A percentile compares a stretch with the other conserved stretches of the same genome.
Conservation (phyloP, 2,329 filamentous ascomycete species). For the Xylariaceae sp. region DNA sequence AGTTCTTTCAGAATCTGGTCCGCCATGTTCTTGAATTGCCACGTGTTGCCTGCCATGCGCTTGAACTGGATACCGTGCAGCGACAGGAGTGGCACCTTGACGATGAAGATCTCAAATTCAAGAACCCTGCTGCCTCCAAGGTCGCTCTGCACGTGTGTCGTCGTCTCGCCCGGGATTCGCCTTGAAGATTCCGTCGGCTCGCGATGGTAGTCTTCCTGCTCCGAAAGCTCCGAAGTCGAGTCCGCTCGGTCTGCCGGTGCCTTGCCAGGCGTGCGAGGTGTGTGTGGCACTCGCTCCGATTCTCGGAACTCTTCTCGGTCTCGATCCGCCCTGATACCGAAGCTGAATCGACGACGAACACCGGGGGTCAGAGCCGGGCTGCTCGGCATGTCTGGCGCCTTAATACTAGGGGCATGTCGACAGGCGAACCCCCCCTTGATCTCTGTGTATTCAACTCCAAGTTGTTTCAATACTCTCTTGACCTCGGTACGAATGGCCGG, state of each 20-base stretch:
- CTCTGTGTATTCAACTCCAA: constrained; percentile 87
- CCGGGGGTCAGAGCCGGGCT: constrained; percentile 54
- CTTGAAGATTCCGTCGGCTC: constrained; percentile 49
- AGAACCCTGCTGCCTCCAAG: constrained; percentile 79
- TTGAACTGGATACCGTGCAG: constrained; percentile 98
- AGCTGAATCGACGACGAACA: constrained; percentile 78
- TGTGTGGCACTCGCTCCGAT: constrained; percentile 47
- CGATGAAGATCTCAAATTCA: constrained; percentile 93
- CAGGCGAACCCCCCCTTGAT: constrained; percentile 94
- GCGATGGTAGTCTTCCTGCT: constrained; percentile 62
- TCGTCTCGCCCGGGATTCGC: constrained; percentile 76
- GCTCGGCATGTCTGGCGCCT: constrained; percentile 59
- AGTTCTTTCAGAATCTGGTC: constrained; percentile 89
- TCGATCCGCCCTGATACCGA: constrained; percentile 64
- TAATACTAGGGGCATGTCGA: constrained; percentile 82
- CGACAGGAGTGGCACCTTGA: constrained; percentile 90
- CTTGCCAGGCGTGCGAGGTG: constrained; percentile 43
- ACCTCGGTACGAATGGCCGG: constrained; percentile 83
- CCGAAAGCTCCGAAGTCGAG: constrained; percentile 81
- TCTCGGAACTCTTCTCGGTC: constrained; percentile 71
- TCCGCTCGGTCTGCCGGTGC: constrained; percentile 65
- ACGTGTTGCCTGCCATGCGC: constrained; percentile 89
- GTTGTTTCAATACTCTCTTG: constrained; percentile 79
- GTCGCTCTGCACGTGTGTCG: constrained; percentile 86
- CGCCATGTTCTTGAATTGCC: constrained; percentile 98